These are phyloP conservation scores for Solanum sparsipilum DNA, from an alignment of 257 asterid genomes.

Conservation along the genomic window DNA sequence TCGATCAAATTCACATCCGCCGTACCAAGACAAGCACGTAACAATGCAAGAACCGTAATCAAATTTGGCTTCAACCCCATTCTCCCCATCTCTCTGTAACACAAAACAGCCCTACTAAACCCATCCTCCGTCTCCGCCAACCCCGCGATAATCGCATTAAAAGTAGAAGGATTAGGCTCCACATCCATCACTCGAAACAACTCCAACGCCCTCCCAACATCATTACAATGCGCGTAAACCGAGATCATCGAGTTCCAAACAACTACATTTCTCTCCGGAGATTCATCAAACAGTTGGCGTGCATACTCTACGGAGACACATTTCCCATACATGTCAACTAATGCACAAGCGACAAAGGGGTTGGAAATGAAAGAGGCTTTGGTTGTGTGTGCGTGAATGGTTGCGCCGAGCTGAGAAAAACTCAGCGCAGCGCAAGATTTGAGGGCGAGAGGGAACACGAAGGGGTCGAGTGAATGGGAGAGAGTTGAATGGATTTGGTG, in stretches of 20 bases:
- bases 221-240: slow-evolving; percentile 13
- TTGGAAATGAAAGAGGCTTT: slow-evolving; percentile 18
- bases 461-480: slow-evolving; percentile 24
- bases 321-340: slow-evolving; percentile 33
- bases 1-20: slow-evolving; percentile 24
- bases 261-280: slow-evolving; percentile 24
- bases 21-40: slow-evolving; percentile 23
- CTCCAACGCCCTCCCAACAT: slow-evolving; percentile 20
- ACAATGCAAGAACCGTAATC: slow-evolving; percentile 28
- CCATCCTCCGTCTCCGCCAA: slow-evolving; percentile 23
- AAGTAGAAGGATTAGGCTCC: slow-evolving; percentile 20
- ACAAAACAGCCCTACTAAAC: slow-evolving; percentile 12
- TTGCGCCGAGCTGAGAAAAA: slow-evolving; percentile 17
- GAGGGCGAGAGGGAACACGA: slow-evolving; percentile 38
- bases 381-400: slow-evolving; percentile 20
- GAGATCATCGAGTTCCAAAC: slow-evolving; percentile 46
- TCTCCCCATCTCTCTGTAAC: slow-evolving; percentile 23
- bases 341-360: slow-evolving; percentile 36
- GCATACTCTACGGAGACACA: slow-evolving; percentile 20
- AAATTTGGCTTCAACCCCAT: slow-evolving; percentile 23
- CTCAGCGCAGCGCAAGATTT: slow-evolving; percentile 28
- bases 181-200: slow-evolving; percentile 28
- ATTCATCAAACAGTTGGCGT: slow-evolving; percentile 33
- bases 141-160: slow-evolving; percentile 30
- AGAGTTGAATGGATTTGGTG: slow-evolving; percentile 26